These are phyloP conservation scores for Phytophthora sp. DNA, from an alignment of 352 stramenopile genomes.

Conservation along the genomic window DNA sequence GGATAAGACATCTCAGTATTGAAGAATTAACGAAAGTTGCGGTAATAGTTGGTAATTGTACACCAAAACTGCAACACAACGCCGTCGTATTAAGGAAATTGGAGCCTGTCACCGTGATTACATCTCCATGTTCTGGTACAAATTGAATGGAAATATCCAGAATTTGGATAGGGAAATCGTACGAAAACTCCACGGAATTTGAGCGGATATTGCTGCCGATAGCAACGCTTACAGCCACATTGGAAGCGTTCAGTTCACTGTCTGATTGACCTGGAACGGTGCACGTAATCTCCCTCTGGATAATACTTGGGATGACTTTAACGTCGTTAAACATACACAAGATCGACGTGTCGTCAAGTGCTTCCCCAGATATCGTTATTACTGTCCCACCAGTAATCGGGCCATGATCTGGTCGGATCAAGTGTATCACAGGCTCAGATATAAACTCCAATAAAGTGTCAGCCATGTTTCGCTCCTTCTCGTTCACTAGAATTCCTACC, in stretches of 20 bases:
- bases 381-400: constrained; percentile 35
- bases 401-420: constrained; percentile 33
- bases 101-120: constrained; percentile 34
- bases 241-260: neutral
- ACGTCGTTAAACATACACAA: constrained; percentile 37
- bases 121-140: constrained; percentile 23
- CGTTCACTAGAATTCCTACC: constrained; percentile 36
- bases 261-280: constrained; percentile 27
- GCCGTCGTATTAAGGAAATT: constrained; percentile 43
- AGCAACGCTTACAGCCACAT: constrained; percentile 15
- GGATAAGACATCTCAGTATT: constrained; percentile 20
- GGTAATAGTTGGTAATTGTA: neutral
- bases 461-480: constrained; percentile 30
- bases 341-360: constrained; percentile 23
- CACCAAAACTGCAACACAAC: constrained; percentile 37
- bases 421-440: constrained; percentile 25
- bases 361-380: constrained; percentile 29
- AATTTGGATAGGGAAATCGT: constrained; percentile 31
- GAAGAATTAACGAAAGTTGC: constrained; percentile 28
- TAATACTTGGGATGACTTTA: constrained; percentile 15
- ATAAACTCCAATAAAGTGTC: constrained; percentile 29
- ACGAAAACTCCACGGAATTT: constrained; percentile 35
- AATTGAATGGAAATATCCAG: constrained; percentile 23
- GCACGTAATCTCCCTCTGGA: constrained; percentile 32
- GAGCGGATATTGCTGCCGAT: constrained; percentile 35